These are phyloP conservation scores for Lachnellula occidentalis DNA, from an alignment of 2,329 filamentous ascomycete genomes.

Conservation along the genomic window DNA sequence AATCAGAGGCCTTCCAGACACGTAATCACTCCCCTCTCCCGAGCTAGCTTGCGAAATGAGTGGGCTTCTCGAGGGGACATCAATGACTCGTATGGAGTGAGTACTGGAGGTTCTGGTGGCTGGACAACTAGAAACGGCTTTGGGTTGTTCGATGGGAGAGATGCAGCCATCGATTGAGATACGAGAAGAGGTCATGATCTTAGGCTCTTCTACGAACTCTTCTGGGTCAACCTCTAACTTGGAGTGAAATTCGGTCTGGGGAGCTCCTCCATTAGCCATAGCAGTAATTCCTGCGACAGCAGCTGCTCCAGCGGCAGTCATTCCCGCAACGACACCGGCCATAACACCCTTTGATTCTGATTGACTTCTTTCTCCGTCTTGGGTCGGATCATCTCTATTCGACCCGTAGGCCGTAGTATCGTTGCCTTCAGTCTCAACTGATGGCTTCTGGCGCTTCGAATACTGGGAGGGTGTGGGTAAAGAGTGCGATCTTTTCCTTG, in stretches of 20 bases:
- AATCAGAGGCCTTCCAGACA: conserved; percentile 11
- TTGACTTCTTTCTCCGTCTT: neutral
- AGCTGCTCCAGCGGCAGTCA: conserved; percentile 15
- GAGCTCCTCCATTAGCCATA: conserved; percentile 18
- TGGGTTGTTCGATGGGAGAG: conserved; percentile 21
- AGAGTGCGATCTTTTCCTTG: conserved; percentile 29
- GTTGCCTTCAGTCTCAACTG: conserved; percentile 1
- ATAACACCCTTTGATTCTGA: conserved; percentile 5
- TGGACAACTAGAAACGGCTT: conserved; percentile 19
- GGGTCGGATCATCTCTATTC: neutral
- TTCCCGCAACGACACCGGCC: conserved; percentile 14
- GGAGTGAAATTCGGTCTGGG: conserved; percentile 13
- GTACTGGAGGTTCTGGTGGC: conserved; percentile 28
- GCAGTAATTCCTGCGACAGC: conserved; percentile 19
- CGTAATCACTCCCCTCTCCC: conserved; percentile 16
- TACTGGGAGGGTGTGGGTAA: conserved; percentile 24
- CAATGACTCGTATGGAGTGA: conserved; percentile 31
- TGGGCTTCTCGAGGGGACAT: conserved; percentile 26
- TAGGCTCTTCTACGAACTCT: conserved; percentile 28
- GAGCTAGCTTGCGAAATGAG: conserved; percentile 19
- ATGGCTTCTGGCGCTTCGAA: conserved; percentile 14
- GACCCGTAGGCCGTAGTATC: neutral
- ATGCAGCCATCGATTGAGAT: conserved; percentile 27
- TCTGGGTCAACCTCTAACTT: conserved; percentile 22
- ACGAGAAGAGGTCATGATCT: conserved; percentile 32